Conservation (phyloP, 305 asterid species). For the Solanum aculeatissimum region DNA sequence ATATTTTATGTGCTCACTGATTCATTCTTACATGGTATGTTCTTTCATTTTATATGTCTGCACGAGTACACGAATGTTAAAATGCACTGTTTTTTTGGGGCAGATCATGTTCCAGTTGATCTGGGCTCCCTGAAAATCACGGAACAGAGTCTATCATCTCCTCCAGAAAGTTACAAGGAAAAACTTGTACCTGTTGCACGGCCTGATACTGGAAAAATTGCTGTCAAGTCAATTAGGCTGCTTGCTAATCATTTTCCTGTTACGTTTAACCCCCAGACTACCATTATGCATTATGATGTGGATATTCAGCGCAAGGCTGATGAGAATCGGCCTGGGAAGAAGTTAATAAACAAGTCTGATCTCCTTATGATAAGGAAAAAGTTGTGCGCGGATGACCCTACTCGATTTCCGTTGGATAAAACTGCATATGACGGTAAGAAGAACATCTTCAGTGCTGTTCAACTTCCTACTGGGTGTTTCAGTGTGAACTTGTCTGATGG, state of each 20-base stretch:
- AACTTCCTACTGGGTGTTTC: slow-evolving; percentile 28
- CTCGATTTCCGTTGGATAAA: slow-evolving; percentile 33
- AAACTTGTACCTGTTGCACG: slow-evolving; percentile 31
- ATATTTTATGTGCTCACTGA: background rate
- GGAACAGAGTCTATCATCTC: background rate
- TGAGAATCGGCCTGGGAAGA: slow-evolving; percentile 24
- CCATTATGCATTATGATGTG: slow-evolving; percentile 45
- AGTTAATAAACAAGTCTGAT: slow-evolving; percentile 20
- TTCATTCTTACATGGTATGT: background rate
- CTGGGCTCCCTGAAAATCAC: slow-evolving; percentile 12
- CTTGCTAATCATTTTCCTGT: slow-evolving; percentile 50
- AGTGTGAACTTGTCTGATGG: slow-evolving; percentile 24
- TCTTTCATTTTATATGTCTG: background rate
- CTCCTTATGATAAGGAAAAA: slow-evolving; percentile 28
- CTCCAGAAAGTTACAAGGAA: background rate
- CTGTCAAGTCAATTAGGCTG: slow-evolving; percentile 23
- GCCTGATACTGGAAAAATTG: slow-evolving; percentile 31
- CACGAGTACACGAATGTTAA: background rate
- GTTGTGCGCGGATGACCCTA: slow-evolving; percentile 28
- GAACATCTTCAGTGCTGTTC: slow-evolving; percentile 47
- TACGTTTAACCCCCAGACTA: slow-evolving; percentile 28
- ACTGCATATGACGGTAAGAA: slow-evolving; percentile 60
- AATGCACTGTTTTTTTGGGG: background rate
- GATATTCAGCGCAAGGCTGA: slow-evolving; percentile 25
- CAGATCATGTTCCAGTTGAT: slow-evolving; percentile 14